A percentile compares a stretch with the other conserved stretches of the same genome.
These are phyloP conservation scores for Fusarium chaquense DNA, from an alignment of 2,329 filamentous ascomycete genomes.

Conservation along the genomic window DNA sequence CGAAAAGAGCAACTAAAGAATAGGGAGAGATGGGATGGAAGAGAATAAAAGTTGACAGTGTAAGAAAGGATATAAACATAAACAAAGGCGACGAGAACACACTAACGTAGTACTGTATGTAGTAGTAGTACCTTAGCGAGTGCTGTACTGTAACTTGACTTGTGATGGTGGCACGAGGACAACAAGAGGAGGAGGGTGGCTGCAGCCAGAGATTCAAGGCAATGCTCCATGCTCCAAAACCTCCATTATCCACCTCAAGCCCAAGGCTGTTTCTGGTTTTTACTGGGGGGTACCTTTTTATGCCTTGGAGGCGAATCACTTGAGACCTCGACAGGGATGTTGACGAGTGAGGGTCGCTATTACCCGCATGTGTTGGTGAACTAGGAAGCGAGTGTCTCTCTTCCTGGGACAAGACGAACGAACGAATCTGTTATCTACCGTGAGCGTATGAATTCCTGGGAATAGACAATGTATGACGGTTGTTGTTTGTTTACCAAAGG, in stretches of 20 bases:
- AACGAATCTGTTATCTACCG: background rate
- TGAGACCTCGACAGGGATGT: slow-evolving; percentile 24
- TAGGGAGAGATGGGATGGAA: background rate
- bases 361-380: slow-evolving; percentile 16
- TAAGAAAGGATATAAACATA: slow-evolving; percentile 13
- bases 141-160: background rate
- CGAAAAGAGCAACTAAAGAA: slow-evolving; percentile 8
- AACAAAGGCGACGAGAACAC: slow-evolving; percentile 10
- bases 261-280: slow-evolving; percentile 35
- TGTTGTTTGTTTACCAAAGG: slow-evolving; percentile 14
- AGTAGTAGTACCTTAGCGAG: background rate
- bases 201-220: slow-evolving; percentile 32
- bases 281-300: slow-evolving; percentile 16
- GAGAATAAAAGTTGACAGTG: slow-evolving; percentile 1
- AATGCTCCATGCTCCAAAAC: slow-evolving; percentile 32
- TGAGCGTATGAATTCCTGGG: background rate
- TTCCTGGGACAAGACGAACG: background rate
- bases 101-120: background rate
- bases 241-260: slow-evolving; percentile 15
- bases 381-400: slow-evolving; percentile 13
- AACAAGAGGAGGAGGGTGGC: slow-evolving; percentile 19
- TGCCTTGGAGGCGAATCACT: slow-evolving; percentile 37
- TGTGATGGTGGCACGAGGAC: slow-evolving; percentile 40
- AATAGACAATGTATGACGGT: slow-evolving; percentile 3
- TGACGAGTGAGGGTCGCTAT: slow-evolving; percentile 18